Conservation (phyloP, 352 stramenopile genomes). For the Chrysophaeum taylorii region DNA sequence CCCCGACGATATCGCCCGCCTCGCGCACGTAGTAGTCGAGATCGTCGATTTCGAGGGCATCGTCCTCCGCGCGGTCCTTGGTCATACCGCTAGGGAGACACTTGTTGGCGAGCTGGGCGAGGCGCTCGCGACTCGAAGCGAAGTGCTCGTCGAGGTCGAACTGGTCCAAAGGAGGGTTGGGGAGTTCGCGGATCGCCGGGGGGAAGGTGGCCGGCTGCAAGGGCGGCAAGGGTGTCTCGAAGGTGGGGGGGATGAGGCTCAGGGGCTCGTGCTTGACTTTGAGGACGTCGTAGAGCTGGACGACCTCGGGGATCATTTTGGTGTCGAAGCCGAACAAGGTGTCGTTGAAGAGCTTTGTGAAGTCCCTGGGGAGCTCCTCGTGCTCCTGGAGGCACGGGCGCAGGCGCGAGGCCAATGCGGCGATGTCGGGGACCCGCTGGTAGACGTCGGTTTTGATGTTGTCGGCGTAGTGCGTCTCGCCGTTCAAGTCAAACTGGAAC, state of each 20-base stretch:
- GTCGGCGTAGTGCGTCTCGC: conserved; percentile 29
- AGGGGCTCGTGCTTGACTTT: conserved; percentile 86
- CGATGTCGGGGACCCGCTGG: conserved; percentile 76
- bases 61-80: conserved; percentile 8
- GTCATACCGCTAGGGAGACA: conserved; percentile 32
- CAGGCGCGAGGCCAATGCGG: conserved; percentile 74
- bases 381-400: conserved; percentile 85
- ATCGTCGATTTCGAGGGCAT: conserved; percentile 61
- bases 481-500: neutral
- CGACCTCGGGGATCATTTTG: conserved; percentile 80
- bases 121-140: conserved; percentile 69
- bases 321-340: conserved; percentile 84
- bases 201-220: conserved; percentile 82
- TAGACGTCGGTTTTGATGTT: conserved; percentile 74
- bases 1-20: conserved; percentile 76
- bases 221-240: conserved; percentile 80
- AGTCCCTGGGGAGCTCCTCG: conserved; percentile 83
- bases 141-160: conserved; percentile 95
- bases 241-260: conserved; percentile 81
- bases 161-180: conserved; percentile 77
- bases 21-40: conserved; percentile 86
- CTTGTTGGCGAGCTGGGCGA: conserved; percentile 89
- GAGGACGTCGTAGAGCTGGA: conserved; percentile 75
- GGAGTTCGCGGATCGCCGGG: conserved; percentile 72
- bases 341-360: conserved; percentile 82